Evolutionary conservation across 2,329 filamentous ascomycete genomes (phyloP).

Genomic region (Rhynchosporium agropyri): DNA sequence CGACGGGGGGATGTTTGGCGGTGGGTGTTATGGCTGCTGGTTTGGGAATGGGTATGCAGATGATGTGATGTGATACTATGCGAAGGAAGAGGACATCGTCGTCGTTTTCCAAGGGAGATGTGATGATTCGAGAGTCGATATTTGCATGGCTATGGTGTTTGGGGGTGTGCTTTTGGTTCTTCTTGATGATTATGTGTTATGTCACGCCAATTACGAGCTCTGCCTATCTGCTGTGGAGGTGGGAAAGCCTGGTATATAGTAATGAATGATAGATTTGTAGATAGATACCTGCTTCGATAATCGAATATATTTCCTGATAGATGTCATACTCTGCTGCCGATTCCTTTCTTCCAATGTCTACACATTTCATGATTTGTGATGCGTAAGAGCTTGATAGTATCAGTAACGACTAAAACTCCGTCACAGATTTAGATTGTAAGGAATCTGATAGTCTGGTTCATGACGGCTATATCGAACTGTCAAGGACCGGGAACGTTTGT

Average conservation of each 20-base stretch:
- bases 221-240: background rate
- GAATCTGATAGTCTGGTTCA: too few species aligned
- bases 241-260: slow-evolving; percentile 1
- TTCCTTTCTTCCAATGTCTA: too few species aligned
- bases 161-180: background rate
- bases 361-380: too few species aligned
- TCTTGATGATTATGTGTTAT: slow-evolving; percentile 5
- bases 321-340: too few species aligned
- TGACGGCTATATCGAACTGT: too few species aligned
- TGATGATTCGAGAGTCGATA: background rate
- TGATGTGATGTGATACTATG: slow-evolving; percentile 26
- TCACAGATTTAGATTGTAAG: too few species aligned
- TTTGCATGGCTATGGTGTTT: slow-evolving; percentile 23
- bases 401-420: too few species aligned
- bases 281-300: background rate
- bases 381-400: too few species aligned
- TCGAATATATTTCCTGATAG: too few species aligned
- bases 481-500: too few species aligned
- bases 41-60: slow-evolving; percentile 35
- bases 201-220: slow-evolving; percentile 1
- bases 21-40: slow-evolving; percentile 35
- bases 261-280: background rate
- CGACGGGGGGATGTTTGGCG: slow-evolving; percentile 31
- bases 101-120: background rate
- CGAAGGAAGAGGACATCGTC: background rate